Evolutionary conservation across 495 filamentous ascomycete species (phyloP).

Genomic region (Lasiosphaeria hispida): DNA sequence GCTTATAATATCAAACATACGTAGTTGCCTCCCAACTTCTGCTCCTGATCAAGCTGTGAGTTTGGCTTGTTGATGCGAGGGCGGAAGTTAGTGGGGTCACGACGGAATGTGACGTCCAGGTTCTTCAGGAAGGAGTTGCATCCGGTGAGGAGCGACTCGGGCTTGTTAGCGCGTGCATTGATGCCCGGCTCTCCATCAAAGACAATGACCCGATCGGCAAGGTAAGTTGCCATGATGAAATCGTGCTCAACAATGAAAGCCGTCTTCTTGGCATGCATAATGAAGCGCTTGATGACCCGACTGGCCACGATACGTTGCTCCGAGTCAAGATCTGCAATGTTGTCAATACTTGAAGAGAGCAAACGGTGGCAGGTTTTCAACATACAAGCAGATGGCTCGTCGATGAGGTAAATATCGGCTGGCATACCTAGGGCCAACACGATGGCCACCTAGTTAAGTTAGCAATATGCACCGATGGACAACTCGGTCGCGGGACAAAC

Average conservation of each 20-base stretch:
- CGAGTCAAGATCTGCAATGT: constrained; percentile 67
- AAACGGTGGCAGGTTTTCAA: not conserved
- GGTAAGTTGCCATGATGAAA: constrained; percentile 98
- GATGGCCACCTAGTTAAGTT: constrained; percentile 66
- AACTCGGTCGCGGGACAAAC: constrained; percentile 14
- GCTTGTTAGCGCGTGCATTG: constrained; percentile 80
- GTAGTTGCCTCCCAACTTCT: constrained; percentile 91
- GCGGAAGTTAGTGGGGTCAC: constrained; percentile 91
- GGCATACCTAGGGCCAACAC: constrained; percentile 91
- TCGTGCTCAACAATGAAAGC: constrained; percentile 99
- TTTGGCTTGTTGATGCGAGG: constrained; percentile 98
- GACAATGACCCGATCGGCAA: constrained; percentile 96
- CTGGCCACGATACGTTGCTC: constrained; percentile 98
- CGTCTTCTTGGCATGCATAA: constrained; percentile 99
- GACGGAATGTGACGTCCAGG: constrained; percentile 95
- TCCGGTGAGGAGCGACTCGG: constrained; percentile 88
- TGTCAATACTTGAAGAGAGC: not conserved
- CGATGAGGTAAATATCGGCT: constrained; percentile 98
- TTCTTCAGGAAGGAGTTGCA: constrained; percentile 97
- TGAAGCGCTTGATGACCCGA: constrained; percentile 98
- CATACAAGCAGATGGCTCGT: constrained; percentile 58
- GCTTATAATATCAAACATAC: constrained; percentile 50
- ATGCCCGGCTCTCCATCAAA: constrained; percentile 93
- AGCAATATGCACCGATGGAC: not conserved
- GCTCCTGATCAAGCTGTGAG: constrained; percentile 94